These are phyloP conservation scores for Leccinum sublutescens DNA, from an alignment of 768 basidiomycete species.

Conservation along the genomic window DNA sequence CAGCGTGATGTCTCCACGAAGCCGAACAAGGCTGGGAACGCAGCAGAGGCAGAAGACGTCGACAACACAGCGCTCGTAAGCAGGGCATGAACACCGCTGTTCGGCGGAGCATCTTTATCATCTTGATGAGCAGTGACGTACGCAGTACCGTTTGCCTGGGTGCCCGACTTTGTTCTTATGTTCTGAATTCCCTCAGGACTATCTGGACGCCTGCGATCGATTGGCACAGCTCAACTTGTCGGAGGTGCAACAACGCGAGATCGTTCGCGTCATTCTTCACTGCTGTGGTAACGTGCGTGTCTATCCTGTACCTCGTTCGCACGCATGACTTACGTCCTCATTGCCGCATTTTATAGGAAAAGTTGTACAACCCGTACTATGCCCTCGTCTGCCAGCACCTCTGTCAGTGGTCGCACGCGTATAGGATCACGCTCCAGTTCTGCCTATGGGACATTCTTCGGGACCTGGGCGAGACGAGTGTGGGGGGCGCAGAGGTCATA, in stretches of 20 bases:
- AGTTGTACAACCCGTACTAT: slow-evolving; percentile 93
- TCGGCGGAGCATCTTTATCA: slow-evolving; percentile 85
- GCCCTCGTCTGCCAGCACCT: slow-evolving; percentile 84
- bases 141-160: slow-evolving; percentile 21
- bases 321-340: not conserved
- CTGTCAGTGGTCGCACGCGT: slow-evolving; percentile 72
- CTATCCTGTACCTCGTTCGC: not conserved
- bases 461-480: slow-evolving; percentile 78
- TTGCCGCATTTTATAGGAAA: slow-evolving; percentile 52
- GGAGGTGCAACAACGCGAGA: slow-evolving; percentile 92
- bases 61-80: slow-evolving; percentile 53
- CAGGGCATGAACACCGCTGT: slow-evolving; percentile 99
- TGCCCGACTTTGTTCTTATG: not conserved
- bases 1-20: slow-evolving; percentile 35
- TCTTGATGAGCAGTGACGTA: slow-evolving; percentile 95
- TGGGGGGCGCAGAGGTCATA: slow-evolving; percentile 77
- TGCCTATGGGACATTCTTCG: slow-evolving; percentile 96
- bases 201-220: slow-evolving; percentile 93
- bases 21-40: slow-evolving; percentile 24
- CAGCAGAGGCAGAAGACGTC: slow-evolving; percentile 31
- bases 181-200: slow-evolving; percentile 61
- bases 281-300: slow-evolving; percentile 81
- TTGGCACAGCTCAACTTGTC: slow-evolving; percentile 78
- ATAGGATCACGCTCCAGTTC: slow-evolving; percentile 92
- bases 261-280: slow-evolving; percentile 85